These are phyloP conservation scores for Gilbertella persicaria DNA, from an alignment of 371 early-diverging fungal species.

Conservation along the genomic window DNA sequence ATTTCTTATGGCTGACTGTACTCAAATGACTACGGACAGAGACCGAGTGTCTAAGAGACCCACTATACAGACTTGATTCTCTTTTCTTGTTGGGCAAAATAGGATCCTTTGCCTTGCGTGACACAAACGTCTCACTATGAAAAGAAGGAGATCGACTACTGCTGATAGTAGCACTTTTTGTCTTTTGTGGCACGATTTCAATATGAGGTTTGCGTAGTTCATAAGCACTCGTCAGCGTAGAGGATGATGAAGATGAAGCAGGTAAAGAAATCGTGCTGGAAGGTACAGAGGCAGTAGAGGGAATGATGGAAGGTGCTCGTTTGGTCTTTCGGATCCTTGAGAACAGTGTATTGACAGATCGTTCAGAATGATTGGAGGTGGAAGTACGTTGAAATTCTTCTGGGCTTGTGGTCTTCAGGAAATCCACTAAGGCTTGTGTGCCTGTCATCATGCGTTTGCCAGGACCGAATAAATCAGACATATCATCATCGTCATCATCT, in stretches of 20 bases:
- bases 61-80: constrained; percentile 44
- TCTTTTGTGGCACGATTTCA: constrained; percentile 34
- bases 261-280: constrained; percentile 2
- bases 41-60: constrained; percentile 33
- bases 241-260: constrained; percentile 1
- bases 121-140: constrained; percentile 23
- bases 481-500: constrained; percentile 21
- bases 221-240: constrained; percentile 11
- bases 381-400: constrained; percentile 42
- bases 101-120: constrained; percentile 23
- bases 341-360: constrained; percentile 28
- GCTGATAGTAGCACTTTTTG: constrained; percentile 14
- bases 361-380: constrained; percentile 11
- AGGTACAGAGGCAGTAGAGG: constrained; percentile 23
- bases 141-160: constrained; percentile 23
- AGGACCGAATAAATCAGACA: constrained; percentile 12
- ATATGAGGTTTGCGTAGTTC: constrained; percentile 32
- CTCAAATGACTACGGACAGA: constrained; percentile 32
- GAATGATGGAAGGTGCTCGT: constrained; percentile 16
- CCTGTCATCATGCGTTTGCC: constrained; percentile 25
- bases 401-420: constrained; percentile 49
- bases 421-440: constrained; percentile 48
- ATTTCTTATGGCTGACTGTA: not conserved
- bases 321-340: constrained; percentile 34
- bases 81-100: constrained; percentile 39